Base-by-base conservation (phyloP, 306 rosid genomes). In the Alnus rubra region DNA sequence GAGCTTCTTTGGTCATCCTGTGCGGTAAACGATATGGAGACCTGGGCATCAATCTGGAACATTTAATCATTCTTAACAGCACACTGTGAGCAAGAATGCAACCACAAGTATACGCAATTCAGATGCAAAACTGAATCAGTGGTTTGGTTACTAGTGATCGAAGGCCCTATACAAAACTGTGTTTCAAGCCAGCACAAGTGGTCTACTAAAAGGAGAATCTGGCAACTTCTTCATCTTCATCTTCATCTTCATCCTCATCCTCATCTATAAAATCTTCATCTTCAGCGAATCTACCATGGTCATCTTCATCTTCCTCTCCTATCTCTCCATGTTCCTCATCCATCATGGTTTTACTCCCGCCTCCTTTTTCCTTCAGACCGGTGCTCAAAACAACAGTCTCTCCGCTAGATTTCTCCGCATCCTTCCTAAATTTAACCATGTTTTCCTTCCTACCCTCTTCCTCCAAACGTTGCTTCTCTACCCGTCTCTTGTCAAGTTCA, bases 401-500 rank as follows among this genome's bases (percentile, higher is more conserved):
- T 51, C 92, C 97, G 51, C 82, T 71, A 35, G 87, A 88, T 55
- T 82, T 85, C 80, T 87, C 92, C 95, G 91, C 88, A 79, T 93
- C 97, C 80, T 76, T 91, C 80, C 89, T 87, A 84, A 93, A 77
- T 76, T 82, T 88, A 64, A 85, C 95, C 95, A 93, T 87, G 90
- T 77, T 89, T 68, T 87, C 92, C 88, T 59, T 90, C 88, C 86
- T 82, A 28, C 88, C 87, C 10, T 92, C 92, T 87, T 89, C 97
- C 86, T 94, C 97, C 79, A 94, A 83, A 10, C 89, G 92, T 19
- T 81, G 82, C 88, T 89, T 94, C 82, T 94, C 97, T 11, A 81
- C 91, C 42, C 86, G 75, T 79, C 97, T 91, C 83, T 92, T 87
- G 78, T 94, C 97, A 69, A 92, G 92, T 83, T 91, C 98, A 76